Percentiles rank a stretch among this genome's conserved stretches.
These are phyloP conservation scores for Plasmodium inui DNA, from an alignment of 169 alveolate genomes.

Conservation along the genomic window DNA sequence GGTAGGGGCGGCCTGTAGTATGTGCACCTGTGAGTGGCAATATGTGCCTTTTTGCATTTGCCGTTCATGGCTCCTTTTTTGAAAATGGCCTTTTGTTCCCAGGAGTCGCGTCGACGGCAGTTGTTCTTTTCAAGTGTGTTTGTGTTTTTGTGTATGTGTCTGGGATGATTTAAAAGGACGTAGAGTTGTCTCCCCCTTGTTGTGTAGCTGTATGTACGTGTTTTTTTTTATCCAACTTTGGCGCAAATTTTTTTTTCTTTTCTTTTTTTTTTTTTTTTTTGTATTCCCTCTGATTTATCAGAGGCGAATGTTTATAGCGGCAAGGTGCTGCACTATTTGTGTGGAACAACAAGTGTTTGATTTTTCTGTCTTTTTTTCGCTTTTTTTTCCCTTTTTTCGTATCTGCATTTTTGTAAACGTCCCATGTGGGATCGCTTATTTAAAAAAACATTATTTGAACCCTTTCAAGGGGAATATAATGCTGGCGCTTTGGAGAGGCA, in stretches of 20 bases:
- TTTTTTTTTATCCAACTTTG: background rate
- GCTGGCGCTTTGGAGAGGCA: background rate
- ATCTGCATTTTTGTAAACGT: background rate
- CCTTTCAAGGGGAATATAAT: background rate
- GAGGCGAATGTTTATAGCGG: background rate
- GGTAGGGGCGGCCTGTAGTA: background rate
- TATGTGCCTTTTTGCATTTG: background rate
- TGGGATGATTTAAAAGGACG: background rate
- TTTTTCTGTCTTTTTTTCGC: background rate
- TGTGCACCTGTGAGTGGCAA: background rate
- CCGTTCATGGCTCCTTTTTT: background rate
- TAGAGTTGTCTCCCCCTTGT: background rate
- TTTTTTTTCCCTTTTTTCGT: background rate
- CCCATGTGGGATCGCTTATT: background rate
- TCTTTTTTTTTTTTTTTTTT: slow-evolving; percentile 24
- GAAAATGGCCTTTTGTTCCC: background rate
- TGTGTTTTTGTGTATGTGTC: background rate
- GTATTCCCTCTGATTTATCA: background rate
- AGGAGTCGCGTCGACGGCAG: background rate
- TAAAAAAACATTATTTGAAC: background rate
- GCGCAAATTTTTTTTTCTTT: background rate
- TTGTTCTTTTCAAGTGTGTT: background rate
- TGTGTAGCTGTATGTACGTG: background rate
- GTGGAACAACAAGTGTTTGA: background rate
- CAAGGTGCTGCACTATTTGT: background rate